Percentiles rank a stretch among this genome's conserved stretches.
phyloP scores from a whole-genome alignment of 140 eudicot species.

The Stevia rebaudiana region DNA sequence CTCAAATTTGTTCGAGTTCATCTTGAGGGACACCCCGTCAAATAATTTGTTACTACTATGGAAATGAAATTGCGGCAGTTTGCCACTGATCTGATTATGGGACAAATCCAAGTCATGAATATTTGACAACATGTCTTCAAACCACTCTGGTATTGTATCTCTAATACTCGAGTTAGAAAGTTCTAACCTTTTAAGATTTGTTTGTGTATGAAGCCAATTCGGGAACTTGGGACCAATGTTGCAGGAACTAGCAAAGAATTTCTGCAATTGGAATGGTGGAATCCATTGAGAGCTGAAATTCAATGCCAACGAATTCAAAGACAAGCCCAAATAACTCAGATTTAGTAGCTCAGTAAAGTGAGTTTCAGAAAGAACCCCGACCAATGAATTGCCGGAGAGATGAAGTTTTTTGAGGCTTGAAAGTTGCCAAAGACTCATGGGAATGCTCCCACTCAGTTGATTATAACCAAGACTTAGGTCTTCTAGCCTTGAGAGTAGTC shows the following conservation, averaged over 20 bases:
- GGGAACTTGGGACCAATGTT: constrained; percentile 3
- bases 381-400: background rate
- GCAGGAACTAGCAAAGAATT: background rate
- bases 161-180: constrained; percentile 15
- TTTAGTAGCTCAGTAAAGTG: background rate
- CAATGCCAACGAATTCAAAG: background rate
- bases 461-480: background rate
- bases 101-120: constrained; percentile 5
- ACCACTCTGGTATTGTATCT: constrained; percentile 20
- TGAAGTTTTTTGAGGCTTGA: constrained; percentile 1
- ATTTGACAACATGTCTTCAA: background rate
- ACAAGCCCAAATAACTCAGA: background rate
- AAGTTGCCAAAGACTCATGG: background rate
- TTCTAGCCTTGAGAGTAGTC: background rate
- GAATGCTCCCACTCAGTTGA: constrained; percentile 4
- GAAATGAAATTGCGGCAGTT: background rate
- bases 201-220: constrained; percentile 15
- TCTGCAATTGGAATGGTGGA: background rate
- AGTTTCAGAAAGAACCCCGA: background rate
- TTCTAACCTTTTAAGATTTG: background rate
- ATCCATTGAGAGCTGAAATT: background rate
- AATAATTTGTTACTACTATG: background rate
- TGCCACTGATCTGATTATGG: constrained; percentile 2
- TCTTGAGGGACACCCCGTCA: background rate
- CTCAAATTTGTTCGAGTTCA: constrained; percentile 21